Evolutionary conservation across 108 stramenopile species (phyloP), one percentile per base, ranked within the genome.

Genomic region (Skeletonema costatum): DNA sequence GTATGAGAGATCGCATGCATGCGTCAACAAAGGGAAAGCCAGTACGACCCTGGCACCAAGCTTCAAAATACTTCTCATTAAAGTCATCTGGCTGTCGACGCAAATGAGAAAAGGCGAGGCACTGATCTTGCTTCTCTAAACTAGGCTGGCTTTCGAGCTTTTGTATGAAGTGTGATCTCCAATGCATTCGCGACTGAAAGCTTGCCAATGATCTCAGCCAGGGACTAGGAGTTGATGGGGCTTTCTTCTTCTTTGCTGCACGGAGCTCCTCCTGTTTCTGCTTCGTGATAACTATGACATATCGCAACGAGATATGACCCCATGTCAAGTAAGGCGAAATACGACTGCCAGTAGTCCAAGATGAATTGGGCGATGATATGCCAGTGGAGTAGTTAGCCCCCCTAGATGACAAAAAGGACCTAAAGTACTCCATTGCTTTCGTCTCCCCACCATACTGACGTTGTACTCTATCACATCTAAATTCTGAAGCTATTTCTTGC

Each of bases 1-100:
- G 29, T 31, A 87, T 66, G 62, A 92, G 68, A 78, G 88, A 89
- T 25, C 90, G 67, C 90, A 89, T 91, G 51, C 90, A 91, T 2
- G 90, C 90, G 76, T 91, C 90, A 2, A 91, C 87, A 67, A 91
- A 89, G 0, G 90, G 88, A 71, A 77, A 91, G 4, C 90, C 90
- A 33, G 88, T 89, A 0, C 63, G 74, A 68, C 90, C 90, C 14
- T 73, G 66, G 17, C 66, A 51, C 90, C 90, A 88, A 4, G 90
- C 88, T 41, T 82, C 53, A 59, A 86, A 92, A 58, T 78, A 73
- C 17, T 66, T 56, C 58, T 86, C 68, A 56, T 85, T 86, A 75
- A 89, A 92, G 60, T 92, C 90, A 63, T 78, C 76, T 32, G 74
- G 66, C 66, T 88, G 87, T 33, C 88, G 59, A n/a, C 88, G 76